phyloP scores from a whole-genome alignment of 768 basidiomycete species.

The Russula lepida region DNA sequence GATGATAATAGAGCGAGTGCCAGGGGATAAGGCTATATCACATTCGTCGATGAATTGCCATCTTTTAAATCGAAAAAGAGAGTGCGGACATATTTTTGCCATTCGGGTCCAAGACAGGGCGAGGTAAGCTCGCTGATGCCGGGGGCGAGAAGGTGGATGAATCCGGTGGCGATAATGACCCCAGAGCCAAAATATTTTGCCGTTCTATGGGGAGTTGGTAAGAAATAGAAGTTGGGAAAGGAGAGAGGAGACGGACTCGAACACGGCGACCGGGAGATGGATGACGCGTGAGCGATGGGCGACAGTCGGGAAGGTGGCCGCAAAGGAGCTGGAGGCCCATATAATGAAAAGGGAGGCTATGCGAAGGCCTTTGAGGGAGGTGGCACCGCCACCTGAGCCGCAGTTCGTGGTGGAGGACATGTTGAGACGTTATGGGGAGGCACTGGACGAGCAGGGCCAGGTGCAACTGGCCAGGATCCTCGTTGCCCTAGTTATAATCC shows the following conservation, averaged over 20 bases:
- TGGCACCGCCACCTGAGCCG: conserved; percentile 43
- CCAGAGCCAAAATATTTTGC: conserved; percentile 20
- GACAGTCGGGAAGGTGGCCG: conserved; percentile 67
- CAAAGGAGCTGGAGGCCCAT: conserved; percentile 46
- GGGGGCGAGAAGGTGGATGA: conserved; percentile 40
- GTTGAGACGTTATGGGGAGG: not conserved
- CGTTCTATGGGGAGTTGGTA: not conserved
- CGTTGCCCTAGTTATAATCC: not conserved
- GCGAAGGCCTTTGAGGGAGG: conserved; percentile 44
- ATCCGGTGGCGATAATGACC: conserved; percentile 12
- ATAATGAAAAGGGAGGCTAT: conserved; percentile 73
- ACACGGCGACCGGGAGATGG: conserved; percentile 49
- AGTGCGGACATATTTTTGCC: conserved; percentile 64
- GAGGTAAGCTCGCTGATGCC: conserved; percentile 64
- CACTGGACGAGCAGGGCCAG: not conserved
- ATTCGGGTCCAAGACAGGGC: conserved; percentile 58
- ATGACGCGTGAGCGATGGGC: conserved; percentile 44
- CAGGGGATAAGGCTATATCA: conserved; percentile 64
- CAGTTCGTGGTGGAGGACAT: conserved; percentile 29
- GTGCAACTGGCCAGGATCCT: too few species aligned
- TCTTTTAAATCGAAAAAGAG: not conserved
- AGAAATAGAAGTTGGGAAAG: not conserved
- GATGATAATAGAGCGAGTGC: conserved; percentile 76
- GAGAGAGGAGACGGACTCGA: conserved; percentile 56
- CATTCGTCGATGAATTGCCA: not conserved